Base-by-base conservation (phyloP, 768 basidiomycete species). In the Harrya chromipes region DNA sequence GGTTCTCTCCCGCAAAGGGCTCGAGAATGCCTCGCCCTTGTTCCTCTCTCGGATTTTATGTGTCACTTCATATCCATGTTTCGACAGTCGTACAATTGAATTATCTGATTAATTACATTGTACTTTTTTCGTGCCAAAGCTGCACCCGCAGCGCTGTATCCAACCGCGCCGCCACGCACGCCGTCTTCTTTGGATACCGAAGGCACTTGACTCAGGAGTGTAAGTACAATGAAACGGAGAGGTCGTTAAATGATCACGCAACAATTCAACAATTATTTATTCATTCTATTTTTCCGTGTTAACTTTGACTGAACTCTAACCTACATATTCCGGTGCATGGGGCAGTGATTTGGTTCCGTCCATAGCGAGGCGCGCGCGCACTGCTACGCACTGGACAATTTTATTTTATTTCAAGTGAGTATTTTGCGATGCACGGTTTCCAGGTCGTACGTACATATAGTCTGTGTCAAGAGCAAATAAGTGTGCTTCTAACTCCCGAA, bases 1-100 rank as follows among this genome's bases (percentile, higher is more conserved):
- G 41, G 40, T 53, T 54, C 50, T 47, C 38, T 47, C 41, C 40
- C 19, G 47, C 57, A 53, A 47, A 47, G 29, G 17, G 51, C 16
- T 33, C 6, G 48, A 11, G 40, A 49, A 57, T 23, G 29, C 50
- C 43, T 58, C 29, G 37, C 53, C 36, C 37, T 52, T 46, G 2
- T 52, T 37, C 21, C 41, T 33, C 26, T 53, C 50, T 51, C 14
- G 47, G 38, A 53, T 50, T 52, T 33, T 47, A 24, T 50, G 16
- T 51, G 43, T 48, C 29, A 33, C 38, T 49, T 54, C 35, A 46
- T 42, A 42, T 36, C 24, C 29, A 17, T 29, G 20, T 40, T 44
- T 39, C 31, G 23, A 33, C 19, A 23, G 38, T 45, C 17, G 23
- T 2, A 29, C 19, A n/a, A 46, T 39, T 11, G 29, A 43, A 40